Evolutionary conservation across 306 rosid genomes (phyloP), one percentile per base, ranked within the genome.

Genomic region (Neltuma alba): DNA sequence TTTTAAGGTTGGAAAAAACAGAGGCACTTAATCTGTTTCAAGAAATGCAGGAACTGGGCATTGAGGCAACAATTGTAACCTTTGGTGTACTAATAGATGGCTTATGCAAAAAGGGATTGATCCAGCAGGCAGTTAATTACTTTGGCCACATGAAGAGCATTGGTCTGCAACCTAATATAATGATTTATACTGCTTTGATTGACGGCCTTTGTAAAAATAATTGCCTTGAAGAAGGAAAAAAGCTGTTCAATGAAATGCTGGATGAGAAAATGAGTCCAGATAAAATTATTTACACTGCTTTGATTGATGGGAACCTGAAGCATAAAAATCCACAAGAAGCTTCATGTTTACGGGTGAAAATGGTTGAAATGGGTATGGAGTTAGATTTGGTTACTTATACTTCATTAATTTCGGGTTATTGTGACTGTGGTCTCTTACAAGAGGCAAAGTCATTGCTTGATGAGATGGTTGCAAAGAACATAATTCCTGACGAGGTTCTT

Each of bases 231-330:
- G 83, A 76, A 81, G 99, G 92, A 78, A 82, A 76, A 83, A 92
- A 86, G 82, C 80, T 92, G 80, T 95, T 95, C 81, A 79, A 87
- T 66, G 96, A 91, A 86, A 95, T 91, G 98, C 80, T 81, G 83
- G 86, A 84, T 72, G 90, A 81, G 90, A 95, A 92, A 79, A 81
- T 95, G 84, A 79, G 76, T 76, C 97, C 97, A n/a, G 98, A 95
- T 84, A 92, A 84, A 83, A 79, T 87, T 72, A 88, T 91, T 71
- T 95, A 79, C 86, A 91, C 96, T 36, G 74, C 94, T 79, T 85
- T 95, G 77, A 92, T 92, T 82, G 94, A 92, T 85, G 97, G 98
- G 72, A 86, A 92, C 77, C 89, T 95, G 80, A 95, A 95, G 92
- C 92, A 84, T 67, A 93, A 94, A 11, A 87, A 89, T 89, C 88